These are phyloP conservation scores for Dictyostelium intermedium DNA, from an alignment of 78 protist species.

Conservation along the genomic window DNA sequence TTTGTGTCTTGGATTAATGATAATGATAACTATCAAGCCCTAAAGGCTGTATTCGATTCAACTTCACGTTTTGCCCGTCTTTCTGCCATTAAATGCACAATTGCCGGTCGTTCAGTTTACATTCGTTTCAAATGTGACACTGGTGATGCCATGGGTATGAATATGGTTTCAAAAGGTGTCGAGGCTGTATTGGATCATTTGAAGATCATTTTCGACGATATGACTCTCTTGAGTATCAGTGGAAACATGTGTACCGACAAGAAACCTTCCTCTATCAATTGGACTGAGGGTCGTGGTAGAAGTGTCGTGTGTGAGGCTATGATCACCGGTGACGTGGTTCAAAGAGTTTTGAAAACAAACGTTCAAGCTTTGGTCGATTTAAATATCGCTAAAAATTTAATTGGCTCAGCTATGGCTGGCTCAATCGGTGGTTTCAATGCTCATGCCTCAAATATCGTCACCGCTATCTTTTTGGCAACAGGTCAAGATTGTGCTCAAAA, in stretches of 20 bases:
- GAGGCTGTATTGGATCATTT: slow-evolving; percentile 61
- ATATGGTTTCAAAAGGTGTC: slow-evolving; percentile 94
- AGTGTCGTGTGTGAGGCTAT: slow-evolving; percentile 94
- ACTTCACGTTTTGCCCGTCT: slow-evolving; percentile 88
- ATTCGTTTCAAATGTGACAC: slow-evolving; percentile 88
- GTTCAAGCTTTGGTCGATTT: slow-evolving; percentile 85
- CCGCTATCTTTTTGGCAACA: slow-evolving; percentile 96
- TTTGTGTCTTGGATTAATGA: slow-evolving; percentile 79
- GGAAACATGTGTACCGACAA: slow-evolving; percentile 96
- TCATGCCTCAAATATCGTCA: slow-evolving; percentile 97
- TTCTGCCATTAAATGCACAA: not conserved
- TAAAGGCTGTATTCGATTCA: slow-evolving; percentile 54
- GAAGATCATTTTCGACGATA: slow-evolving; percentile 24
- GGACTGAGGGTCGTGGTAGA: slow-evolving; percentile 97
- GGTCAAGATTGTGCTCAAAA: slow-evolving; percentile 99
- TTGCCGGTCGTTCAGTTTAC: slow-evolving; percentile 86
- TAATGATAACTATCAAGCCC: not conserved
- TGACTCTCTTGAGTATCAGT: slow-evolving; percentile 80
- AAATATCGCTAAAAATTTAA: slow-evolving; percentile 91
- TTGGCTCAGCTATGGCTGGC: slow-evolving; percentile 98
- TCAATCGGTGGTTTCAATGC: slow-evolving; percentile 97
- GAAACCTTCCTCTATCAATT: slow-evolving; percentile 93
- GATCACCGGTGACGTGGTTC: slow-evolving; percentile 84
- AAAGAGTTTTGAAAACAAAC: slow-evolving; percentile 90
- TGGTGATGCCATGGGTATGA: slow-evolving; percentile 99